phyloP scores from a whole-genome alignment of 2,329 filamentous ascomycete genomes.

The Whalleya microplaca region DNA sequence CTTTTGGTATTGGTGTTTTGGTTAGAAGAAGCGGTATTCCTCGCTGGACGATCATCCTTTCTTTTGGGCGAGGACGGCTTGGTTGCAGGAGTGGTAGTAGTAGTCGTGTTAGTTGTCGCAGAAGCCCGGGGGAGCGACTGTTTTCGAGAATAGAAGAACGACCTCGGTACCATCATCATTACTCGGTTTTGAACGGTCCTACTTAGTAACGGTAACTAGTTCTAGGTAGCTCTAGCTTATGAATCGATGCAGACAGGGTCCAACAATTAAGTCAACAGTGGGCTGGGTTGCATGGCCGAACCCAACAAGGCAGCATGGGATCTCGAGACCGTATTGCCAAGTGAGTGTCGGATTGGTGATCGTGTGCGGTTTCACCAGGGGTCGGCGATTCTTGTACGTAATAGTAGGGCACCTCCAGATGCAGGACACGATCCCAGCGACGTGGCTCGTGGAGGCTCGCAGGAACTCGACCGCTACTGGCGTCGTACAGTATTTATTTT shows the following conservation, averaged over 20 bases:
- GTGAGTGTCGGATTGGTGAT: constrained; percentile 17
- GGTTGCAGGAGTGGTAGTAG: constrained; percentile 20
- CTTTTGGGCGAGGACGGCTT: constrained; percentile 24
- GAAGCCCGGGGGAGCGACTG: constrained; percentile 28
- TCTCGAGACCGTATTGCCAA: constrained; percentile 20
- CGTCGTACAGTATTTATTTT: background rate
- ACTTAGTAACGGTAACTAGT: constrained; percentile 27
- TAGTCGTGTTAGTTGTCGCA: constrained; percentile 20
- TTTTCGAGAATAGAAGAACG: constrained; percentile 43
- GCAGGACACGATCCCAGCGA: constrained; percentile 30
- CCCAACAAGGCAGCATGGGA: constrained; percentile 6
- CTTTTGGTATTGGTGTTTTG: constrained; percentile 26
- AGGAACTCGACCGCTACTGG: constrained; percentile 8
- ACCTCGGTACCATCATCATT: constrained; percentile 46
- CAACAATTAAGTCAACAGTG: background rate
- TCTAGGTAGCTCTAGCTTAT: background rate
- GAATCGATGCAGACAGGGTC: background rate
- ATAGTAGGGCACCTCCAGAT: constrained; percentile 24
- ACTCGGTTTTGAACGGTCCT: constrained; percentile 19
- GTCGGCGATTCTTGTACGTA: constrained; percentile 35
- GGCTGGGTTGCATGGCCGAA: background rate
- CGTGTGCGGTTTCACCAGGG: constrained; percentile 21
- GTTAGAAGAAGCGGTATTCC: constrained; percentile 25
- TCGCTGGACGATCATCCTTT: constrained; percentile 37
- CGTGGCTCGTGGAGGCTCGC: no score